Evolutionary conservation across 495 filamentous ascomycete genomes (phyloP), one percentile per base, ranked within the genome.

Genomic region (Lasiosphaeria hispida): DNA sequence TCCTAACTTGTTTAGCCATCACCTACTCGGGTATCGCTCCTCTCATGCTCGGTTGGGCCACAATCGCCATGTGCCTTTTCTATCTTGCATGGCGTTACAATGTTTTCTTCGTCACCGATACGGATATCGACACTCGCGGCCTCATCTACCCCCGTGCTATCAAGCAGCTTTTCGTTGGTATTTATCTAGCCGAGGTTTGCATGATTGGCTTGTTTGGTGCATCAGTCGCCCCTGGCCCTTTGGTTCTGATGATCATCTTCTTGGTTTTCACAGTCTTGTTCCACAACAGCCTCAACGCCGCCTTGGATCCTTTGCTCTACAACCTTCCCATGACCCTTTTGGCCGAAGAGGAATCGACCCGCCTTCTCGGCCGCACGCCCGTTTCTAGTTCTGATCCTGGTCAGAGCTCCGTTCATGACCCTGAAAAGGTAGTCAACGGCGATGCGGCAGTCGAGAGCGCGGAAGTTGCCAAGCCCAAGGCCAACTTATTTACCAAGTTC

Each of bases 81-180:
- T 97, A 97, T 74, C 77, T 96, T 47, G 92, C 94, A 53, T 97
- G 90, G 83, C 85, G 91, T 5, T 97, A 98, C 80, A 96, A 98
- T 69, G 69, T 97, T 64, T 81, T 98, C 47, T 98, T 95, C 72
- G 91, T 96, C 49, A 90, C 87, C 50, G 89, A 95, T 65, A 82
- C 87, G 33, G 60, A 79, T 51, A 87, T 97, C 68, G 93, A 98
- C 74, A 97, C 94, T 23, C 91, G 95, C 62, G 94, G 94, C 54
- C 83, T 89, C 37, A 83, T 88, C 59, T 98, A 97, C 69, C 86
- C 89, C 4, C 85, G 86, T 37, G 94, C 89, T n/a, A 75, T 98
- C 59, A 92, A 97, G 70, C 94, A 98, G 61, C 84, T 95, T 59
- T 87, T 92, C 41, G 86, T 88, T 1, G 94, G 94, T 61, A 80